These are phyloP conservation scores for Lasiodiplodia sp. DNA, from an alignment of 2,329 filamentous ascomycete species.

Conservation along the genomic window DNA sequence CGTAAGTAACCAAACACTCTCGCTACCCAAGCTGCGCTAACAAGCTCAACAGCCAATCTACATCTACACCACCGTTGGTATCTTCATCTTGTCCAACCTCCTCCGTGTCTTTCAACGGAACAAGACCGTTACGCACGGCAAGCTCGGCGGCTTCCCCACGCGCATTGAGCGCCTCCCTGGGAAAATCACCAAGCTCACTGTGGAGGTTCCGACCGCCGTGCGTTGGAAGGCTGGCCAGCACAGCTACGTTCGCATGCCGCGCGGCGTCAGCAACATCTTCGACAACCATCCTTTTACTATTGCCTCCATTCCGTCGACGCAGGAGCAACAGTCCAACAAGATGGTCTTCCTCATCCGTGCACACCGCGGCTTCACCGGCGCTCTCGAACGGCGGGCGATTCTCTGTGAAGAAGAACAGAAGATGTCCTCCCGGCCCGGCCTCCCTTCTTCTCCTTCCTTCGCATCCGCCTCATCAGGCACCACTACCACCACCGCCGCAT, in stretches of 20 bases:
- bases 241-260: slow-evolving; percentile 55
- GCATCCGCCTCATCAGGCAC: neutral
- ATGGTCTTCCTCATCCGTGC: slow-evolving; percentile 38
- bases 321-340: slow-evolving; percentile 21
- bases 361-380: slow-evolving; percentile 38
- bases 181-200: slow-evolving; percentile 35
- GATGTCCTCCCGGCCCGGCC: too few relatives aligned
- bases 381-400: slow-evolving; percentile 10
- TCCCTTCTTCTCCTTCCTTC: too few relatives aligned
- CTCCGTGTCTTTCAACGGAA: slow-evolving; percentile 31
- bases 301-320: slow-evolving; percentile 32
- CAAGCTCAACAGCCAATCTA: slow-evolving; percentile 22
- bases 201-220: slow-evolving; percentile 34
- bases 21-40: neutral
- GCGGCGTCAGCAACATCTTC: slow-evolving; percentile 30
- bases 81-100: slow-evolving; percentile 33
- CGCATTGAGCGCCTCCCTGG: slow-evolving; percentile 35
- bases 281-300: slow-evolving; percentile 45
- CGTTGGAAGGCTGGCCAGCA: slow-evolving; percentile 63
- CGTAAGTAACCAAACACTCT: neutral
- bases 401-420: too few relatives aligned
- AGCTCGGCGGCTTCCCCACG: slow-evolving; percentile 34
- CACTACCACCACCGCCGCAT: too few relatives aligned
- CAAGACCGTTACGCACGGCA: neutral
- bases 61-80: slow-evolving; percentile 38